Percentiles rank a stretch among this genome's conserved stretches.
Evolutionary conservation across 2,329 filamentous ascomycete genomes (phyloP).

Genomic region (Penicillium aurantiogriseum): DNA sequence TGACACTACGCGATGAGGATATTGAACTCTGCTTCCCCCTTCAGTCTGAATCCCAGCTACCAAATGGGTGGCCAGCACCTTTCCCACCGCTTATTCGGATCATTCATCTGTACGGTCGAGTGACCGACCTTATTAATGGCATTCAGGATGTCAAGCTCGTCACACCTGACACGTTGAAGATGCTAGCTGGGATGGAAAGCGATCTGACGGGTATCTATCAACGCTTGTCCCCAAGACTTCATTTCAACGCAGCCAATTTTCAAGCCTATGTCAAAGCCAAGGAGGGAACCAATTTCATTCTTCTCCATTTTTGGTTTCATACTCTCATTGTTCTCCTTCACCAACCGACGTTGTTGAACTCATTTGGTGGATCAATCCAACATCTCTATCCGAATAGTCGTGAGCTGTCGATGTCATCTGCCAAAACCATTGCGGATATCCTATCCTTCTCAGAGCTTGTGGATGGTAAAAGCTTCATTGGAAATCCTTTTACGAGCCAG

Average conservation of each 20-base stretch:
- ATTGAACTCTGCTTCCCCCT: constrained; percentile 73
- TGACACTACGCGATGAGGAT: constrained; percentile 79
- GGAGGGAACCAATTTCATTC: constrained; percentile 81
- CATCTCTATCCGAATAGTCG: constrained; percentile 77
- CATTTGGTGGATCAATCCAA: constrained; percentile 67
- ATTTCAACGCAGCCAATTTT: constrained; percentile 85
- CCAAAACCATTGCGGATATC: constrained; percentile 89
- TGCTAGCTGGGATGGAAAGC: constrained; percentile 73
- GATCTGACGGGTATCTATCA: constrained; percentile 75
- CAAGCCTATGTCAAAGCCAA: constrained; percentile 77
- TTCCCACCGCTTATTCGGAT: constrained; percentile 80
- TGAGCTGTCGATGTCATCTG: constrained; percentile 80
- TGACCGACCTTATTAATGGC: constrained; percentile 80
- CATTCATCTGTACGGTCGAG: constrained; percentile 79
- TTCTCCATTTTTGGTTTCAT: constrained; percentile 87
- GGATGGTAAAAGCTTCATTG: constrained; percentile 79
- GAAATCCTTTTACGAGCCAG: constrained; percentile 85
- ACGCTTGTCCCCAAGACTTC: constrained; percentile 68
- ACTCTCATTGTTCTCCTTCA: constrained; percentile 81
- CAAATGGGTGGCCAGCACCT: constrained; percentile 70
- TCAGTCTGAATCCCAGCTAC: constrained; percentile 51
- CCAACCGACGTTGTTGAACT: constrained; percentile 77
- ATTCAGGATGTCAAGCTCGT: constrained; percentile 72
- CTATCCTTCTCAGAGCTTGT: constrained; percentile 81
- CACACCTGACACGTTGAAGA: constrained; percentile 69